phyloP scores from a whole-genome alignment of 2,329 filamentous ascomycete species.

The Claviceps arundinis region DNA sequence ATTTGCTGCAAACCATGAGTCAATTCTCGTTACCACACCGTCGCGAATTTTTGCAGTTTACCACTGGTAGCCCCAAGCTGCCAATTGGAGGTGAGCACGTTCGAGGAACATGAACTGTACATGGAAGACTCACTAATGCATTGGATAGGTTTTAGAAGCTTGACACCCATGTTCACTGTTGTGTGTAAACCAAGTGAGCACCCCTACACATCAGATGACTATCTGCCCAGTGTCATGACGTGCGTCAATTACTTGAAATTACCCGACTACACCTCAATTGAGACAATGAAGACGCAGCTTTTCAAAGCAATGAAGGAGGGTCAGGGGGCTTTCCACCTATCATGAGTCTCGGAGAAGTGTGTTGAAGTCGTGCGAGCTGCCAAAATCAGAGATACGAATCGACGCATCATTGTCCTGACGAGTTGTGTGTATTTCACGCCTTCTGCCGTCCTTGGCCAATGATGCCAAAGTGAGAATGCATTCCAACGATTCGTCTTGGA shows the following conservation, averaged over 20 bases:
- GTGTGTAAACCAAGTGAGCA: slow-evolving; percentile 98
- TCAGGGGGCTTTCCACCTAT: slow-evolving; percentile 94
- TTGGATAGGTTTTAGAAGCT: slow-evolving; percentile 72
- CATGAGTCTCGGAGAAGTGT: slow-evolving; percentile 28
- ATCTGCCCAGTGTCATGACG: slow-evolving; percentile 98
- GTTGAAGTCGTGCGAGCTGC: background rate
- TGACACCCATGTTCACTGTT: slow-evolving; percentile 97
- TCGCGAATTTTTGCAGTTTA: slow-evolving; percentile 92
- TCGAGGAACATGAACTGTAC: background rate
- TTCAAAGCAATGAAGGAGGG: slow-evolving; percentile 84
- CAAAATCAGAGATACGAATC: background rate
- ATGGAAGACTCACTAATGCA: slow-evolving; percentile 17
- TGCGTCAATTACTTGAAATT: slow-evolving; percentile 98
- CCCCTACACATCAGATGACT: slow-evolving; percentile 88
- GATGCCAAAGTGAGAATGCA: slow-evolving; percentile 10
- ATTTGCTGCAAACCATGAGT: slow-evolving; percentile 89
- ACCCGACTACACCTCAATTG: slow-evolving; percentile 76
- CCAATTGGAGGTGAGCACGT: slow-evolving; percentile 78
- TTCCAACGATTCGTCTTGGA: slow-evolving; percentile 1
- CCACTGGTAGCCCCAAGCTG: slow-evolving; percentile 93
- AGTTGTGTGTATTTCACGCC: slow-evolving; percentile 1
- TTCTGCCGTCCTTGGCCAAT: slow-evolving; percentile 6
- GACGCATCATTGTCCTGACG: background rate
- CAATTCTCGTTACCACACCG: slow-evolving; percentile 62
- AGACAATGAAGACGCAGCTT: slow-evolving; percentile 65